Evolutionary conservation across 2,329 filamentous ascomycete species (phyloP).

Genomic region (Colletotrichum chrysophilum): DNA sequence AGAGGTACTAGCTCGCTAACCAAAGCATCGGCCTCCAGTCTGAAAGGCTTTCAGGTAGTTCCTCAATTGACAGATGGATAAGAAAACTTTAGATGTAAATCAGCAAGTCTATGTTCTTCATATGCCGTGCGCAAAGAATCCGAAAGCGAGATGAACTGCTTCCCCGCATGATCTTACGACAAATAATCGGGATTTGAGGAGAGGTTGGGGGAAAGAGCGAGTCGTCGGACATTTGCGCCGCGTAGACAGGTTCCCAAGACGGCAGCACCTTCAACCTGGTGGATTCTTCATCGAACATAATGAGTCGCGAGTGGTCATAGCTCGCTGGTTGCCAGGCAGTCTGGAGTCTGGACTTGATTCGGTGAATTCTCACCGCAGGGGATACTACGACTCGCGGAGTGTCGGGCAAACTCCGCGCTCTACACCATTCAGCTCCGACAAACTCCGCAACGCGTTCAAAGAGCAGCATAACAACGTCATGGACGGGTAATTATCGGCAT

Average conservation of each 20-base stretch:
- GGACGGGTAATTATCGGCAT: not conserved
- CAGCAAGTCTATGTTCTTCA: not conserved
- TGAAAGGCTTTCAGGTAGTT: fast-evolving
- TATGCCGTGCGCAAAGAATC: not conserved
- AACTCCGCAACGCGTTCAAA: not conserved
- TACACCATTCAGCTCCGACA: not conserved
- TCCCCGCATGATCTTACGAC: not conserved
- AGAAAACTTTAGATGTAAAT: fast-evolving
- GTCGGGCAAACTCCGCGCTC: not conserved
- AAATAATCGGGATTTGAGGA: not conserved
- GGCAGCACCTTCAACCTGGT: not conserved
- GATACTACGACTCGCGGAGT: not conserved
- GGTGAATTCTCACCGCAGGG: not conserved
- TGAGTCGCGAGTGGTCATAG: not conserved
- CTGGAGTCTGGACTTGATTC: not conserved
- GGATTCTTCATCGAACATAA: not conserved
- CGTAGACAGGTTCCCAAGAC: not conserved
- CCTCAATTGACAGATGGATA: not conserved
- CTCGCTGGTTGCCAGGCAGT: not conserved
- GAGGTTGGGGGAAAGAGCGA: not conserved
- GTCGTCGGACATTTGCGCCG: not conserved
- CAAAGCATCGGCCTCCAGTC: not conserved
- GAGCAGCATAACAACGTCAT: fast-evolving
- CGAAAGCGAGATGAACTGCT: not conserved
- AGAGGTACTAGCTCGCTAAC: not conserved